A percentile compares a stretch with the other conserved stretches of the same genome.
These are phyloP conservation scores for Geotrichum candidum DNA, from an alignment of 1,139 yeast species.

Conservation along the genomic window DNA sequence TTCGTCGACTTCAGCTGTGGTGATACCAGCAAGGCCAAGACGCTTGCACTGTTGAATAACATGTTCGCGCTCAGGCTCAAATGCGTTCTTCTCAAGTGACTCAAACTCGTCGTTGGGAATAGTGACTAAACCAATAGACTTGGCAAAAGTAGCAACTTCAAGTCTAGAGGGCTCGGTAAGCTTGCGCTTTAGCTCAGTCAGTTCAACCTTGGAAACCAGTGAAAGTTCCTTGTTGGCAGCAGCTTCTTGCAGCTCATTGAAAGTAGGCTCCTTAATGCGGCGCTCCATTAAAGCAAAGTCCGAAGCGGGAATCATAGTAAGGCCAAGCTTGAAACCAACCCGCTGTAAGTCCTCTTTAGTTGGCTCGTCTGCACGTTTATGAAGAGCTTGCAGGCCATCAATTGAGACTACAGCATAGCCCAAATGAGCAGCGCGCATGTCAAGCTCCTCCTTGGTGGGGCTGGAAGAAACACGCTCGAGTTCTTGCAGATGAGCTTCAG, in stretches of 20 bases:
- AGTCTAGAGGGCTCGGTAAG: slow-evolving; percentile 27
- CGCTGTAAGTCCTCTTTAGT: slow-evolving; percentile 29
- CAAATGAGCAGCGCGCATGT: slow-evolving; percentile 41
- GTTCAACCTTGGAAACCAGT: slow-evolving; percentile 29
- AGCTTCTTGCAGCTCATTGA: slow-evolving; percentile 9
- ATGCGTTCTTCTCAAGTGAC: slow-evolving; percentile 25
- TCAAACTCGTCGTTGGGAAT: slow-evolving; percentile 37
- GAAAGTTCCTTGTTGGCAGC: slow-evolving; percentile 34
- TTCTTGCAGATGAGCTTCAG: slow-evolving; percentile 26
- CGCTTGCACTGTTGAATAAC: slow-evolving; percentile 29
- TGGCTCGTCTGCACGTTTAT: slow-evolving; percentile 34
- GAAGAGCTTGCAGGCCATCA: slow-evolving; percentile 33
- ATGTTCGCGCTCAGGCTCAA: slow-evolving; percentile 27
- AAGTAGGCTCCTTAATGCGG: slow-evolving; percentile 14
- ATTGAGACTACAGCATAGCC: slow-evolving; percentile 35
- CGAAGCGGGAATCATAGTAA: slow-evolving; percentile 25
- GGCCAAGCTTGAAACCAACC: slow-evolving; percentile 27
- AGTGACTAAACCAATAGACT: slow-evolving; percentile 37
- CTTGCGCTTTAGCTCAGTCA: slow-evolving; percentile 23
- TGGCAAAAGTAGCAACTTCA: slow-evolving; percentile 35
- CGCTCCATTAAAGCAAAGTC: slow-evolving; percentile 22
- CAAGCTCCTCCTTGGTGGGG: slow-evolving; percentile 37
- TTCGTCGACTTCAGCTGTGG: slow-evolving; percentile 27
- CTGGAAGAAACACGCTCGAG: slow-evolving; percentile 26
- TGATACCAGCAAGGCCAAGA: slow-evolving; percentile 28